Evolutionary conservation across 2,329 filamentous ascomycete genomes (phyloP), one percentile per base, ranked within the genome.

Genomic region (Monilinia polystroma): DNA sequence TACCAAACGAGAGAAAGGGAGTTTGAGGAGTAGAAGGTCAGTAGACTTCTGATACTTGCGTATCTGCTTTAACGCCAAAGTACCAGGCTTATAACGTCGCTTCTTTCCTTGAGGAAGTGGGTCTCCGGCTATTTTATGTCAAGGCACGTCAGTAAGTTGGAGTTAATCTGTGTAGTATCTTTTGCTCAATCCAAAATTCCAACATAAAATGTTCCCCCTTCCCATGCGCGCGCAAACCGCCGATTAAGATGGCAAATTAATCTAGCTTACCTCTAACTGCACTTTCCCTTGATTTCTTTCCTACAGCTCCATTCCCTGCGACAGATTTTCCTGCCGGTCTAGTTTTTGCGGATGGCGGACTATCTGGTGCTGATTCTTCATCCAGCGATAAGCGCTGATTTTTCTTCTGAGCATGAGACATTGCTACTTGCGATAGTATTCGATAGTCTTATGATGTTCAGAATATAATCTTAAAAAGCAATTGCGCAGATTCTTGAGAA

Each of bases 31-130:
- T 60, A 98, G 81, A 41, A 98, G 86, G 75, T 98, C 93, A 68
- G 92, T 96, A 70, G 87, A 91, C 79, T 89, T 90, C 80, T 98
- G 95, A 78, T 96, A 96, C 75, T 87, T 87, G 77, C 93, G 85
- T 78, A 98, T 98, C 81, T 98, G 94, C 79, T 90, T 90, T 66
- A 98, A 84, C 64, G 95, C 94, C 72, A 92, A 84, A 54, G 93
- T 97, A 75, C 93, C 93, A 1, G 90, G 90, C 66, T 82, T 85
- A 76, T 92, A 93, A 71, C 90, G 85, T 70, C 84, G 84, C 71
- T 83, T 86, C 71, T 83, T 83, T 67, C 79, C 80, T 67, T 84
- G 81, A 1, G 90, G 90, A 56, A 91, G 80, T 41, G 90, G 90
- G 73, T 93, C 90, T 68, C 90, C 90, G 73, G 90, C 90, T 92